phyloP scores from a whole-genome alignment of 2,329 filamentous ascomycete species.

The Verticillium zaregamsianum region DNA sequence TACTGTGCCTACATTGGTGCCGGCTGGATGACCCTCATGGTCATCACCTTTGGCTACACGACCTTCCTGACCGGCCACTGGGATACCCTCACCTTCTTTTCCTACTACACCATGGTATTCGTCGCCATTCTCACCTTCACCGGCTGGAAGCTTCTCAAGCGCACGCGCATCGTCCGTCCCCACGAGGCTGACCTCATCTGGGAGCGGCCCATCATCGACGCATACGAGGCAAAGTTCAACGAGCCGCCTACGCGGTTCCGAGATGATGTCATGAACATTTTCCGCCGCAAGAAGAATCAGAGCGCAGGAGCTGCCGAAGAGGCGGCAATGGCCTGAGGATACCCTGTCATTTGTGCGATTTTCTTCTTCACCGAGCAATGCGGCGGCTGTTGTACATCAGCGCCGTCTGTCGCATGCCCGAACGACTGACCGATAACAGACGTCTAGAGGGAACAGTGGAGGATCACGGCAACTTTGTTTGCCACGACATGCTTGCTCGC shows the following conservation, averaged over 20 bases:
- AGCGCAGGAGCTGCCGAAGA: slow-evolving; percentile 1
- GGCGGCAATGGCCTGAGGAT: background rate
- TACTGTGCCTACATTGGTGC: slow-evolving; percentile 48
- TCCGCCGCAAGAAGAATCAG: slow-evolving; percentile 26
- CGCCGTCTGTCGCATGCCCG: background rate
- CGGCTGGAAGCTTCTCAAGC: slow-evolving; percentile 61
- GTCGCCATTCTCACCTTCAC: slow-evolving; percentile 49
- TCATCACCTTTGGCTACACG: slow-evolving; percentile 52
- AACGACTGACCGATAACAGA: background rate
- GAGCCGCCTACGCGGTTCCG: slow-evolving; percentile 49
- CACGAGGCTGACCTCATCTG: slow-evolving; percentile 55
- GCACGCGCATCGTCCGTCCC: slow-evolving; percentile 49
- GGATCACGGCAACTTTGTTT: too few relatives aligned
- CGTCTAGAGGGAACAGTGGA: background rate
- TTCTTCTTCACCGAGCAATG: background rate
- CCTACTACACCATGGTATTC: slow-evolving; percentile 55
- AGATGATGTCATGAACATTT: slow-evolving; percentile 44
- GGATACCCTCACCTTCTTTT: slow-evolving; percentile 41
- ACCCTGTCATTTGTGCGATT: background rate
- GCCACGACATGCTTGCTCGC: background rate
- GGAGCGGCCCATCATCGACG: slow-evolving; percentile 56
- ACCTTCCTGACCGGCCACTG: slow-evolving; percentile 37
- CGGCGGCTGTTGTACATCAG: background rate
- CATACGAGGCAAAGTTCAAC: slow-evolving; percentile 49
- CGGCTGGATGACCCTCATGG: slow-evolving; percentile 35